These are phyloP conservation scores for Hypoxylon fuscum DNA, from an alignment of 495 filamentous ascomycete genomes.

Conservation along the genomic window DNA sequence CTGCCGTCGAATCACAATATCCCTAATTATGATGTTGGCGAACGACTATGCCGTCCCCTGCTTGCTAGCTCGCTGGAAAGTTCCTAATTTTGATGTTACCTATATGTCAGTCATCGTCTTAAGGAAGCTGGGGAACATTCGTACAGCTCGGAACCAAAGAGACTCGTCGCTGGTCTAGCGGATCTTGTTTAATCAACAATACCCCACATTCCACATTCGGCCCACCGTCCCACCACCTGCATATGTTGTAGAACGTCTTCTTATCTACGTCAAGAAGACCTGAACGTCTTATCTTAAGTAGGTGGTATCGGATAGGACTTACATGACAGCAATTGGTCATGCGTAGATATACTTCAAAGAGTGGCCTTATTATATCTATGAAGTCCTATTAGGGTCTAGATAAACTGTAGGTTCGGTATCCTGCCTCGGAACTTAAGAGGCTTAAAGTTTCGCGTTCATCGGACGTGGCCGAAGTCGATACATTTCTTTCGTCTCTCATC, in stretches of 20 bases:
- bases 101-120: no score
- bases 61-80: no score
- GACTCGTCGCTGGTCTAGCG: no score
- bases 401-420: background rate
- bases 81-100: no score
- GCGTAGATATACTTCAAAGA: background rate
- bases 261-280: constrained; percentile 12
- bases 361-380: background rate
- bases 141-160: no score
- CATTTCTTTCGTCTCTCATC: background rate
- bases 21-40: no score
- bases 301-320: background rate
- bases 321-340: constrained; percentile 16
- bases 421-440: background rate
- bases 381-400: background rate
- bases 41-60: no score
- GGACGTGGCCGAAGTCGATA: constrained; percentile 16
- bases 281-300: constrained; percentile 24
- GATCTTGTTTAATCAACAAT: no score
- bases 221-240: background rate
- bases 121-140: no score
- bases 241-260: background rate
- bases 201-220: constrained; percentile 25
- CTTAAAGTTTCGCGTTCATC: constrained; percentile 3
- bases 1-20: no score